Conservation (phyloP, 1,139 yeast species). For the Schizosaccharomyces versatilis region DNA sequence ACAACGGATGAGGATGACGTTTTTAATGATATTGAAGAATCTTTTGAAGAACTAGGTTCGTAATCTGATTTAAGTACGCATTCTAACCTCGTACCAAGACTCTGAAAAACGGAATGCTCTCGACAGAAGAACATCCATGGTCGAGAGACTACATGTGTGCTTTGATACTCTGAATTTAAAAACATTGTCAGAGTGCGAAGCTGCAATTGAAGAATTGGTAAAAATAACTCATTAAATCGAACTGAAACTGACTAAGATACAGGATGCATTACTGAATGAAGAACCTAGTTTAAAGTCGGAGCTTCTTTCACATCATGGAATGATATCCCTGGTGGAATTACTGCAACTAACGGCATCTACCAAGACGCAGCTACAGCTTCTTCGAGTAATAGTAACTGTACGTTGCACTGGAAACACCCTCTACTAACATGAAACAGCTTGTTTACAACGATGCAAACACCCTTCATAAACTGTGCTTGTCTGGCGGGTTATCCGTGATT, state of each 20-base stretch:
- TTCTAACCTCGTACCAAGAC: background rate
- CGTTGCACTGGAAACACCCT: slow-evolving; percentile 23
- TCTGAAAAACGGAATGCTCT: slow-evolving; percentile 14
- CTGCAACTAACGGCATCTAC: slow-evolving; percentile 22
- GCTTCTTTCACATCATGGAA: slow-evolving; percentile 29
- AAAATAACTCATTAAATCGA: slow-evolving; percentile 3
- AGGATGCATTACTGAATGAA: slow-evolving; percentile 21
- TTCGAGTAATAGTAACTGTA: slow-evolving; percentile 25
- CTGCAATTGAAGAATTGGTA: slow-evolving; percentile 1
- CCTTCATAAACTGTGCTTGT: slow-evolving; percentile 19
- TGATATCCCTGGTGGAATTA: slow-evolving; percentile 28
- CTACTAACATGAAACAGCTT: slow-evolving; percentile 19
- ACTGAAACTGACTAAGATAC: background rate
- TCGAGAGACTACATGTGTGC: slow-evolving; percentile 11
- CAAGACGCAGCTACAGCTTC: slow-evolving; percentile 24
- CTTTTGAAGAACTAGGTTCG: slow-evolving; percentile 11
- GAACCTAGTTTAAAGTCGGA: slow-evolving; percentile 16
- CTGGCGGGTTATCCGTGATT: slow-evolving; percentile 38
- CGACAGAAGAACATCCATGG: slow-evolving; percentile 15
- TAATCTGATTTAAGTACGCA: too few relatives aligned
- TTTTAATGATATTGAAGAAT: slow-evolving; percentile 15
- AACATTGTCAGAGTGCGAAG: slow-evolving; percentile 6
- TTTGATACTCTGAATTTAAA: slow-evolving; percentile 12
- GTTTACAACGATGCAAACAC: background rate
- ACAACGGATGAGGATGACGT: slow-evolving; percentile 16